Evolutionary conservation across 805 yeast species (phyloP).

Genomic region (Myxozyma monticola): DNA sequence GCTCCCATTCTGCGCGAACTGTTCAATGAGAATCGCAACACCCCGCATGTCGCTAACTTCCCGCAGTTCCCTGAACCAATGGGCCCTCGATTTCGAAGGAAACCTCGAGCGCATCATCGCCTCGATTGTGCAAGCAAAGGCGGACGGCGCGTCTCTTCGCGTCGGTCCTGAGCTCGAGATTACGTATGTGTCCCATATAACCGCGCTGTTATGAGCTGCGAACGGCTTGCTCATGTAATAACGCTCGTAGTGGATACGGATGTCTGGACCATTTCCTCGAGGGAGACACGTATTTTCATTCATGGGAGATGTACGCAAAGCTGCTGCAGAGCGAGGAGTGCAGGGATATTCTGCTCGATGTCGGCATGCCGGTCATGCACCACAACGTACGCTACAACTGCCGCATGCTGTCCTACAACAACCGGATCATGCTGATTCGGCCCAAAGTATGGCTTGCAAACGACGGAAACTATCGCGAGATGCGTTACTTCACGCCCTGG

Average conservation of each 20-base stretch:
- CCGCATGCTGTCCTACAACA: constrained; percentile 77
- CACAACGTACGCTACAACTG: constrained; percentile 89
- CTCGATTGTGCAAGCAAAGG: constrained; percentile 76
- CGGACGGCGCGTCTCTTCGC: constrained; percentile 71
- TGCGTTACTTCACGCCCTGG: constrained; percentile 98
- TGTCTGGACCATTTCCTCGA: constrained; percentile 93
- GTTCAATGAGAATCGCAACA: not conserved
- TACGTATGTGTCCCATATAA: constrained; percentile 53
- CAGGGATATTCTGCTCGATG: constrained; percentile 75
- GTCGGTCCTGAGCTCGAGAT: constrained; percentile 97
- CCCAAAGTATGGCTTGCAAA: constrained; percentile 94
- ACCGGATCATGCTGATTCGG: constrained; percentile 76
- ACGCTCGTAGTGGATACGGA: constrained; percentile 45
- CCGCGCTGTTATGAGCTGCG: no score
- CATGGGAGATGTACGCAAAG: constrained; percentile 91
- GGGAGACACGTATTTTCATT: constrained; percentile 80
- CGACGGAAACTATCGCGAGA: constrained; percentile 97
- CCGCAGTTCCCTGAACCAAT: constrained; percentile 75
- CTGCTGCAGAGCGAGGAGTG: constrained; percentile 69
- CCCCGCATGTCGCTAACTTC: not conserved
- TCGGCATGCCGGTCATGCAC: constrained; percentile 93
- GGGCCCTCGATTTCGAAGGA: constrained; percentile 98
- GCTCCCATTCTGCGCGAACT: no score
- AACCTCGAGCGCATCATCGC: constrained; percentile 87
- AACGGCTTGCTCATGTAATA: no score